phyloP scores from a whole-genome alignment of 345 rosid genomes.

The Salix purpurea region DNA sequence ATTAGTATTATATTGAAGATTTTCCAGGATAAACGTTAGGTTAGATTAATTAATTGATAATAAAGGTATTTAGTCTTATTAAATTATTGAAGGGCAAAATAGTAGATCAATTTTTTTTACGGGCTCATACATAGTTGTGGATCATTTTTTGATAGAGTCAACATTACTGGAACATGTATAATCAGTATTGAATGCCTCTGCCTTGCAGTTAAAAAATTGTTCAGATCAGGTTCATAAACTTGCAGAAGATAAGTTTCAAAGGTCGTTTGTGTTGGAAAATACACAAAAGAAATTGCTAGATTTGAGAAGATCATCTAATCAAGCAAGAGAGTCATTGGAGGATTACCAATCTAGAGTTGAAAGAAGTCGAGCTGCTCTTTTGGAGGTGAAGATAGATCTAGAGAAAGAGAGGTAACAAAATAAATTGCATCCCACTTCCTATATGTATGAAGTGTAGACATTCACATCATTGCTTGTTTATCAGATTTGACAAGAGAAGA shows the following conservation, averaged over 20 bases:
- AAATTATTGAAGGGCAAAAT: neutral
- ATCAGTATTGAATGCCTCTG: slow-evolving; percentile 11
- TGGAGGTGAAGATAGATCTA: slow-evolving; percentile 54
- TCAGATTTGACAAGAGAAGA: slow-evolving; percentile 77
- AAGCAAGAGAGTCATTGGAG: slow-evolving; percentile 59
- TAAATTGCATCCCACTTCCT: neutral
- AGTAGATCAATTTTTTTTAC: neutral
- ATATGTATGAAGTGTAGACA: neutral
- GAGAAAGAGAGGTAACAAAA: slow-evolving; percentile 69
- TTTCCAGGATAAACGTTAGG: neutral
- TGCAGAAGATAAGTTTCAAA: slow-evolving; percentile 58
- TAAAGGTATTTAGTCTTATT: neutral
- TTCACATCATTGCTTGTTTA: slow-evolving; percentile 6
- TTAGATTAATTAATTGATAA: neutral
- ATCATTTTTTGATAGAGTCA: neutral
- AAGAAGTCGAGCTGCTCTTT: slow-evolving; percentile 43
- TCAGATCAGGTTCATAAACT: slow-evolving; percentile 69
- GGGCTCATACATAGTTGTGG: neutral
- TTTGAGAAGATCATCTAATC: slow-evolving; percentile 51
- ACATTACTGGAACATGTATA: neutral
- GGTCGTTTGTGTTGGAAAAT: slow-evolving; percentile 44
- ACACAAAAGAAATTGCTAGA: slow-evolving; percentile 62
- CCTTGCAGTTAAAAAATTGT: slow-evolving; percentile 66
- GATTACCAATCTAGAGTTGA: slow-evolving; percentile 61
- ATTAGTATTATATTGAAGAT: neutral